phyloP scores from a whole-genome alignment of 306 rosid genomes.

The Purshia tridentata region DNA sequence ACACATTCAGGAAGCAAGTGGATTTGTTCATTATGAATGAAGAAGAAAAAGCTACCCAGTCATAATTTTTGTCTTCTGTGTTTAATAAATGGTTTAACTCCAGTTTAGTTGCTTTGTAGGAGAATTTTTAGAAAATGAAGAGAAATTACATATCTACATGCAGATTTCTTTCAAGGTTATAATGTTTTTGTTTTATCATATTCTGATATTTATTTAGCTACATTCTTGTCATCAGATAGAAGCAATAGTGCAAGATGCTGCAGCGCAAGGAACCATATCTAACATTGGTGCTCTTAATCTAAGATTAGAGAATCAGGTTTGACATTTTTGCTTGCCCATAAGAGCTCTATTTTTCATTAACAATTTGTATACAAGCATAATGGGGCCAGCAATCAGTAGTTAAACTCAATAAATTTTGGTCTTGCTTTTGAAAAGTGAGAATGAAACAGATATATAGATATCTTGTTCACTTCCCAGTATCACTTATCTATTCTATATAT shows the following conservation, averaged over 20 bases:
- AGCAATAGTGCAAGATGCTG: slow-evolving; percentile 69
- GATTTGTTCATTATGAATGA: neutral
- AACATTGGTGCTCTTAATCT: slow-evolving; percentile 71
- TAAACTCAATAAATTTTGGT: neutral
- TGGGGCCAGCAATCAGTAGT: neutral
- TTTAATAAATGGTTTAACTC: neutral
- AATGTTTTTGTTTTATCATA: neutral
- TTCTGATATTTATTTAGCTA: neutral
- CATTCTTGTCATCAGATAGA: slow-evolving; percentile 58
- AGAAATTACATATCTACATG: neutral
- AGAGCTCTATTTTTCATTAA: neutral
- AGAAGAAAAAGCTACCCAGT: neutral
- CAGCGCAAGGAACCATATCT: slow-evolving; percentile 72
- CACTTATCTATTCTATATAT: too few species aligned
- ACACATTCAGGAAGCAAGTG: neutral
- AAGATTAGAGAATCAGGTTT: slow-evolving; percentile 79
- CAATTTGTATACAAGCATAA: neutral
- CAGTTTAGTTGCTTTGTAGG: neutral
- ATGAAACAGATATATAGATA: neutral
- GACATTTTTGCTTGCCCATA: neutral
- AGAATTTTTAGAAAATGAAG: neutral
- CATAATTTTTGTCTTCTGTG: neutral
- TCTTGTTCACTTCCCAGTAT: too few species aligned
- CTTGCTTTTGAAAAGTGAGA: neutral
- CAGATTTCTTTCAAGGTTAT: neutral